Base-by-base conservation (phyloP, 2,329 filamentous ascomycete genomes). In the Colletotrichum caudatum region DNA sequence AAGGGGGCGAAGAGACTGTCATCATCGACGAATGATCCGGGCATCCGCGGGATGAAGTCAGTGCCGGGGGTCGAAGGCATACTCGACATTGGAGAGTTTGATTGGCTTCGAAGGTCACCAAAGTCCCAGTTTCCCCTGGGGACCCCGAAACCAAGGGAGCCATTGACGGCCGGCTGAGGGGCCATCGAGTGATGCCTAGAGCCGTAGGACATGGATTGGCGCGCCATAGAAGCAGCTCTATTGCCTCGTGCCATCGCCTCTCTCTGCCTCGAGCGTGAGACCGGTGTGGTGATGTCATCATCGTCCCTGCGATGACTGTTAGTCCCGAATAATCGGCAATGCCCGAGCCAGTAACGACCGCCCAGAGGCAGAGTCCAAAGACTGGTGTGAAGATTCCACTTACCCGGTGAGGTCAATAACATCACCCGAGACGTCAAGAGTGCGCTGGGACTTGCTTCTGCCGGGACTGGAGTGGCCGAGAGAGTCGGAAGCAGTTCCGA, bases 401-500 rank as follows among this genome's bases (percentile, higher is more conserved):
- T 79, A 82, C 80, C 82, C 82, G 73, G 82, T 85, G 75, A 85
- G 80, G 75, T 85, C 83, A 66, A 84, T 83, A 46, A 83, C 65
- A 26, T 80, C 77, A 54, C 59, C 9, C 35, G 65, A 46, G 26
- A 39, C 46, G 54, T 66, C 64, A n/a, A 26, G 53, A 20, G 23
- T 76, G 73, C 51, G 46, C 44, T 53, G 71, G 64, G 66, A 64
- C 59, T 72, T 71, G 60, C 35, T 61, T 12, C 70, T 60, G 23
- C 67, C 62, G 16, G 67, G 33, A 23, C 33, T 62, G 29, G 66
- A 61, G 12, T 56, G 33, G 33, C 50, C 50, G 3, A 71, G n/a
- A 3, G 64, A 62, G n/a, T 61, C 57, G n/a, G 57, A 66, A 6
- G 37, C 62, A 44, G 48, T 37, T 29, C 61, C 62, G 11, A 65